phyloP scores from a whole-genome alignment of 345 rosid genomes.

The Lepidium sativum region DNA sequence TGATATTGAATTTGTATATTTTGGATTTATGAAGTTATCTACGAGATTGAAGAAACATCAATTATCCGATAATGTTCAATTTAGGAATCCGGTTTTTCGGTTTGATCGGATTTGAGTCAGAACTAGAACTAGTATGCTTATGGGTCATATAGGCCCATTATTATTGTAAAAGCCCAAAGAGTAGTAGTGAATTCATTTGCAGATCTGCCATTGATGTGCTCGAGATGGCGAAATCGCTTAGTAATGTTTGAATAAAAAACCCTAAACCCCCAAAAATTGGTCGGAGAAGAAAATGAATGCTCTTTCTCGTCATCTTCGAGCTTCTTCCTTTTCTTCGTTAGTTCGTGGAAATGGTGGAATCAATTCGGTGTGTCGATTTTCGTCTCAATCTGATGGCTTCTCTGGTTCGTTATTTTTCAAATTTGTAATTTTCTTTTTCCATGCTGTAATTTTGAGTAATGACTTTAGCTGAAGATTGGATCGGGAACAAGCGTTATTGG shows the following conservation, averaged over 20 bases:
- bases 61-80: too few species aligned
- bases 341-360: conserved; percentile 24
- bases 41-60: too few species aligned
- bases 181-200: background rate
- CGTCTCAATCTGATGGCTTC: conserved; percentile 23
- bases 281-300: conserved; percentile 23
- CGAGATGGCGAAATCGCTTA: background rate
- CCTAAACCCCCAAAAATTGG: conserved; percentile 17
- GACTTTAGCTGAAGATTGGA: background rate
- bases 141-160: background rate
- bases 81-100: too few species aligned
- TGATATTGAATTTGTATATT: too few species aligned
- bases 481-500: background rate
- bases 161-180: background rate
- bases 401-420: conserved; percentile 19
- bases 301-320: conserved; percentile 24
- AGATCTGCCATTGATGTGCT: background rate
- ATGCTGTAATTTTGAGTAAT: background rate
- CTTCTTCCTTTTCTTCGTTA: conserved; percentile 22
- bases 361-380: conserved; percentile 3
- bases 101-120: too few species aligned
- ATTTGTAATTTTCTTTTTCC: background rate
- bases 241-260: background rate
- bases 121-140: background rate
- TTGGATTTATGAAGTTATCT: too few species aligned